A percentile compares a stretch with the other conserved stretches of the same genome.
Conservation (phyloP, 192 early-diverging fungal genomes). For the Entomortierella parvispora region DNA sequence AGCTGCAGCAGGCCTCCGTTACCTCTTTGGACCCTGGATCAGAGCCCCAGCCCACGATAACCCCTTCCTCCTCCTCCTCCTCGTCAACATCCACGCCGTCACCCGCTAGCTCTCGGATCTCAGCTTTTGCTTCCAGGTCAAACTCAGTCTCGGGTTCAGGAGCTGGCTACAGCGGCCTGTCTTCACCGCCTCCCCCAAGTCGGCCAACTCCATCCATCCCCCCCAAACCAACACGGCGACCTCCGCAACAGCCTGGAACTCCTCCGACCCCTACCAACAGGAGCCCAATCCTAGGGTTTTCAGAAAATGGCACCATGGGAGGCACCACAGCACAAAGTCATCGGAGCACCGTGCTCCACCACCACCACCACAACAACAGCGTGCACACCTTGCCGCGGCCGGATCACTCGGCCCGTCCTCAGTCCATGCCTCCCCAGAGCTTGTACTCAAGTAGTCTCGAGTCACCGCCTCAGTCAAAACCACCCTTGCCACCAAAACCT, state of each 20-base stretch:
- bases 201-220: constrained; percentile 56
- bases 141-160: constrained; percentile 7
- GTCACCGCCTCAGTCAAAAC: constrained; percentile 57
- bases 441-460: constrained; percentile 11
- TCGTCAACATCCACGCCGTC: constrained; percentile 7
- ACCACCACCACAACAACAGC: background rate
- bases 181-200: constrained; percentile 17
- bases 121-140: constrained; percentile 18
- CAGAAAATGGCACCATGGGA: constrained; percentile 24
- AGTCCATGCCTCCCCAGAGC: constrained; percentile 22
- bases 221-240: constrained; percentile 62
- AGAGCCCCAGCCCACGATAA: background rate
- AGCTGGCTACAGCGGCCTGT: too few species aligned
- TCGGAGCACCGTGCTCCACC: background rate
- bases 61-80: constrained; percentile 10
- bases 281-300: constrained; percentile 30
- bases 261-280: constrained; percentile 33
- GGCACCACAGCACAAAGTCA: constrained; percentile 11
- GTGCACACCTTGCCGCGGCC: background rate
- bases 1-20: constrained; percentile 25
- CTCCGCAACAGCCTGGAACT: constrained; percentile 18
- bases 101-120: constrained; percentile 16
- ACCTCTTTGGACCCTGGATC: constrained; percentile 4
- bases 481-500: constrained; percentile 67
- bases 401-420: constrained; percentile 16